These are phyloP conservation scores for Neurospora tetrasperma DNA, from an alignment of 495 filamentous ascomycete species.

Conservation along the genomic window DNA sequence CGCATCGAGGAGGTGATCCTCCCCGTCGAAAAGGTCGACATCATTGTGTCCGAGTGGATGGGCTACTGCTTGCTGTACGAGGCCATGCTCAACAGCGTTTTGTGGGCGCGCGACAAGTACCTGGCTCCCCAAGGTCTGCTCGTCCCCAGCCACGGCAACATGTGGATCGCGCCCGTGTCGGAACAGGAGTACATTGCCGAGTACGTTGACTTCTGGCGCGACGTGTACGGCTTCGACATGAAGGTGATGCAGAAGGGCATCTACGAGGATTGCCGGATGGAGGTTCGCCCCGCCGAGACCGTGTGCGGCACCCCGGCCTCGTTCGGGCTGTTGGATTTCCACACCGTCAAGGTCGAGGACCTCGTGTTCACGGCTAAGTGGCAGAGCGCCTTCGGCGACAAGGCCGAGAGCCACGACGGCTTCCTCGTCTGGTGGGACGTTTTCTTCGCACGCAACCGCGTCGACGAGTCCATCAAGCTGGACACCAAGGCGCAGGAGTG, in stretches of 20 bases:
- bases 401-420: constrained; percentile 54
- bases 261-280: constrained; percentile 74
- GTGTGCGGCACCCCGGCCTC: constrained; percentile 69
- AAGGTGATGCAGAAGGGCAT: constrained; percentile 76
- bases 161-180: constrained; percentile 81
- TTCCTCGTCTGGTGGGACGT: constrained; percentile 75
- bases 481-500: constrained; percentile 24
- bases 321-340: constrained; percentile 68
- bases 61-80: constrained; percentile 98
- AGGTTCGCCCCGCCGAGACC: constrained; percentile 66
- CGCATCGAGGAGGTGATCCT: constrained; percentile 93
- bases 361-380: constrained; percentile 67
- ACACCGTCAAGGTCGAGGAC: constrained; percentile 62
- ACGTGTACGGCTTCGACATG: constrained; percentile 97
- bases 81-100: constrained; percentile 93
- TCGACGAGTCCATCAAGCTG: constrained; percentile 8
- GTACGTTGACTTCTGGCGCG: constrained; percentile 91
- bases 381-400: constrained; percentile 25
- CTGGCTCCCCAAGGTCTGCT: constrained; percentile 71
- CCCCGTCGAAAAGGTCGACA: constrained; percentile 85
- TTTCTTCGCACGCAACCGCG: constrained; percentile 50
- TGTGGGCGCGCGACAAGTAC: constrained; percentile 89
- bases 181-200: constrained; percentile 86
- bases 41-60: constrained; percentile 99
- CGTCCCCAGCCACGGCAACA: constrained; percentile 81